phyloP scores from a whole-genome alignment of 371 early-diverging fungal species.

The Blakeslea trispora region DNA sequence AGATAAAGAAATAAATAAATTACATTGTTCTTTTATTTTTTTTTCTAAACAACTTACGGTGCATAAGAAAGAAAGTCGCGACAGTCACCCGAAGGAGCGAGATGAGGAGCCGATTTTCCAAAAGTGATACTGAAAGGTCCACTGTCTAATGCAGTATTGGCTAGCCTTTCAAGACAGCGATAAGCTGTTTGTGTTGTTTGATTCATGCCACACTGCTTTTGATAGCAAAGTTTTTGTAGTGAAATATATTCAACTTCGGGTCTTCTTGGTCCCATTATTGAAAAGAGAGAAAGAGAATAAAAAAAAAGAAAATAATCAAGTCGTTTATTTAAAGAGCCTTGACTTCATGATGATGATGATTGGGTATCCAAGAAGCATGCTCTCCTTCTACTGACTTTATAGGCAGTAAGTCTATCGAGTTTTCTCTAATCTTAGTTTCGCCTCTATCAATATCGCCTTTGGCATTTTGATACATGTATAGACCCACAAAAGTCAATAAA shows the following conservation, averaged over 20 bases:
- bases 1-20: not conserved
- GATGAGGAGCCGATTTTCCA: constrained; percentile 30
- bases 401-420: constrained; percentile 25
- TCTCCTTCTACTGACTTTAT: not conserved
- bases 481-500: constrained; percentile 76
- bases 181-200: constrained; percentile 16
- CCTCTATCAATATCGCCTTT: constrained; percentile 58
- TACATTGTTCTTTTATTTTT: too few relatives aligned
- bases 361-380: not conserved
- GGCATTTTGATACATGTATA: constrained; percentile 85
- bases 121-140: constrained; percentile 40
- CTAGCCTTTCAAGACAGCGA: constrained; percentile 26
- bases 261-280: constrained; percentile 28
- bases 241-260: constrained; percentile 45
- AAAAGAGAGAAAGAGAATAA: not conserved
- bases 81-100: constrained; percentile 38
- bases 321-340: not conserved
- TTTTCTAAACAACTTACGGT: constrained; percentile 37
- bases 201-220: constrained; percentile 10
- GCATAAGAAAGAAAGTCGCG: constrained; percentile 47
- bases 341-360: not conserved
- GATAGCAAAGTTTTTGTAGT: constrained; percentile 8
- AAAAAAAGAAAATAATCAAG: not conserved
- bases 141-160: constrained; percentile 33
- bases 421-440: constrained; percentile 34